phyloP scores from a whole-genome alignment of 2,329 filamentous ascomycete species.

The Pseudogymnoascus sp. region DNA sequence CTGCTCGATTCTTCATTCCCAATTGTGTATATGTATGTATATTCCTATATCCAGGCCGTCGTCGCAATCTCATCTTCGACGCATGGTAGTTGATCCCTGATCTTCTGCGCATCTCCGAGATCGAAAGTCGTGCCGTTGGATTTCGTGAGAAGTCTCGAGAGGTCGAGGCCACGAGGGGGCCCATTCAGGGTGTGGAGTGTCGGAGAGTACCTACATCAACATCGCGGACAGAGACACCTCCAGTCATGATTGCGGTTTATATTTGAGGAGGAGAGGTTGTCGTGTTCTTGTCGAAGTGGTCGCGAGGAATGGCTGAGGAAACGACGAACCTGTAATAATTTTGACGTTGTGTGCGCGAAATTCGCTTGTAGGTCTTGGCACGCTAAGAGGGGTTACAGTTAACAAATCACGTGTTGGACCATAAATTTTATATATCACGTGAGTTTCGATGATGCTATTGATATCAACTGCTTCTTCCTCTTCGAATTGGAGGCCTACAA shows the following conservation, averaged over 20 bases:
- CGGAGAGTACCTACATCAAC: constrained; percentile 63
- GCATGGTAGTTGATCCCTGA: constrained; percentile 5
- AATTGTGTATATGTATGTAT: constrained; percentile 12
- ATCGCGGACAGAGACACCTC: constrained; percentile 77
- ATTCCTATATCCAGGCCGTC: constrained; percentile 1
- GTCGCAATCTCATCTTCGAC: constrained; percentile 13
- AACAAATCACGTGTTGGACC: neutral
- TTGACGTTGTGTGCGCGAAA: constrained; percentile 12
- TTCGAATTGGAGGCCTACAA: too few species aligned
- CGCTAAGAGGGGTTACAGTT: neutral
- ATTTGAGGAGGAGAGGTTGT: constrained; percentile 13
- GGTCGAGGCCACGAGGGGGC: neutral
- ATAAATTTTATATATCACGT: neutral
- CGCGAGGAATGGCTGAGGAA: constrained; percentile 13
- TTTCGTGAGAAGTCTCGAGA: constrained; percentile 7
- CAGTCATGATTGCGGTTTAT: constrained; percentile 65
- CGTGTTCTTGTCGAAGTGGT: constrained; percentile 12
- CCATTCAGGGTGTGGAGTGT: constrained; percentile 26
- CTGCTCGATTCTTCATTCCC: constrained; percentile 47
- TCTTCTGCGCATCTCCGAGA: constrained; percentile 12
- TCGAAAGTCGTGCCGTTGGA: constrained; percentile 11
- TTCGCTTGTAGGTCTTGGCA: constrained; percentile 13
- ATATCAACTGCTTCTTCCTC: too few species aligned
- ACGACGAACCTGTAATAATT: constrained; percentile 5
- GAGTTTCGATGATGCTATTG: neutral